Evolutionary conservation across 2,329 filamentous ascomycete genomes (phyloP).

Genomic region (Dothideomycetes sp.): DNA sequence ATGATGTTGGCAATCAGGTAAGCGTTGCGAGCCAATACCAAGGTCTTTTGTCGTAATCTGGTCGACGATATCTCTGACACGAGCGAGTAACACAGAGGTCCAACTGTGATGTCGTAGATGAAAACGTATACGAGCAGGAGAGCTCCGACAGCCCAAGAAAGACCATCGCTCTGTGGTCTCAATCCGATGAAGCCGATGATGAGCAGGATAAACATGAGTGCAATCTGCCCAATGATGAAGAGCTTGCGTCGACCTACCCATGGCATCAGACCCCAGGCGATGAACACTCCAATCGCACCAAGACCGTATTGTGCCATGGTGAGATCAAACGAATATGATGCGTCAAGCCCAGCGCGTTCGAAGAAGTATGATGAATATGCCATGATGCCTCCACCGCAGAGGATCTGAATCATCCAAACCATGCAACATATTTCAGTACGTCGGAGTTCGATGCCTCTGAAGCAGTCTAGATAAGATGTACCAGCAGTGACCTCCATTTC

Average conservation of each 20-base stretch:
- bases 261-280: conserved; percentile 28
- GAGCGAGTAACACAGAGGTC: conserved; percentile 25
- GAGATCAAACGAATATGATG: conserved; percentile 28
- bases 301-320: conserved; percentile 25
- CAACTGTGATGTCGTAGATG: conserved; percentile 24
- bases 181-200: conserved; percentile 20
- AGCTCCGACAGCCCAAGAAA: conserved; percentile 34
- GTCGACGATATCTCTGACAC: conserved; percentile 24
- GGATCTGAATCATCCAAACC: conserved; percentile 28
- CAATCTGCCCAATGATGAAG: conserved; percentile 25
- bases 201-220: conserved; percentile 27
- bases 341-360: conserved; percentile 30
- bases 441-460: conserved; percentile 42
- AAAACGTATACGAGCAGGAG: conserved; percentile 44
- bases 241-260: conserved; percentile 32
- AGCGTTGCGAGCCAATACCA: conserved; percentile 23
- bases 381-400: conserved; percentile 26
- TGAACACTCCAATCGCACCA: conserved; percentile 21
- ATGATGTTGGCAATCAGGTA: conserved; percentile 23
- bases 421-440: conserved; percentile 35
- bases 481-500: conserved; percentile 44
- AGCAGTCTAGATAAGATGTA: conserved; percentile 42
- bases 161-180: conserved; percentile 14
- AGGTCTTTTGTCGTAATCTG: conserved; percentile 22
- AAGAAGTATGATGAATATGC: conserved; percentile 32